Evolutionary conservation across 768 basidiomycete species (phyloP), one percentile per base, ranked within the genome.

Genomic region (Mycena latifolia): DNA sequence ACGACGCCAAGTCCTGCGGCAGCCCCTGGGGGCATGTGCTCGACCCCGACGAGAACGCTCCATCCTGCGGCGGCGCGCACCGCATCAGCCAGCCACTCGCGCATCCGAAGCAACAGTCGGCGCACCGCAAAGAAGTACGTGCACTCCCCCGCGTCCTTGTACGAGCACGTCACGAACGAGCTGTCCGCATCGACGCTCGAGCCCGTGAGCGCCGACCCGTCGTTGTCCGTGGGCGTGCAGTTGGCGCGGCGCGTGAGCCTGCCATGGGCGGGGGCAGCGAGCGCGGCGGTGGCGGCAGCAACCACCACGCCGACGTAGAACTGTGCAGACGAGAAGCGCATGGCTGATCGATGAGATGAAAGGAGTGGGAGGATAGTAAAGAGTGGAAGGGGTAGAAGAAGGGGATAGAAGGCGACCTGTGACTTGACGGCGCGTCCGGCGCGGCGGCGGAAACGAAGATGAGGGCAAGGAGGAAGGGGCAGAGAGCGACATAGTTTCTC

Each of bases 1-100:
- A 6, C 41, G 45, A 46, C 24, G 48, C 48, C 8, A 27, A 27
- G 27, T 50, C 5, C 35, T 65, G 64, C 50, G 56, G 55, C 20
- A 52, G 56, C 17, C 64, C 64, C 25, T 33, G 28, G 27, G 64
- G 64, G 52, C 64, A 65, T 4, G 41, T 45, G 43, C 64, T 65
- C 10, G 64, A 65, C 15, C 64, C 64, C 28, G 64, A 65, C 3
- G 64, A 65, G 57, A 65, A 65, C 2, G 56, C 53, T 1, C 64
- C 64, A 43, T 65, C 64, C 64, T 39, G 17, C n/a, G n/a, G n/a
- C n/a, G n/a, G n/a, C n/a, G n/a, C n/a, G n/a, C 37, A 39, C 37
- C 8, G 17, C 37, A 9, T 39, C 31, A 33, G 31, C 31, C 11
- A 5, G 31, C 31, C 31, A 5, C 7, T 17, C 10, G 17, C 7